phyloP scores from a whole-genome alignment of 257 asterid species.

The Echium plantagineum region DNA sequence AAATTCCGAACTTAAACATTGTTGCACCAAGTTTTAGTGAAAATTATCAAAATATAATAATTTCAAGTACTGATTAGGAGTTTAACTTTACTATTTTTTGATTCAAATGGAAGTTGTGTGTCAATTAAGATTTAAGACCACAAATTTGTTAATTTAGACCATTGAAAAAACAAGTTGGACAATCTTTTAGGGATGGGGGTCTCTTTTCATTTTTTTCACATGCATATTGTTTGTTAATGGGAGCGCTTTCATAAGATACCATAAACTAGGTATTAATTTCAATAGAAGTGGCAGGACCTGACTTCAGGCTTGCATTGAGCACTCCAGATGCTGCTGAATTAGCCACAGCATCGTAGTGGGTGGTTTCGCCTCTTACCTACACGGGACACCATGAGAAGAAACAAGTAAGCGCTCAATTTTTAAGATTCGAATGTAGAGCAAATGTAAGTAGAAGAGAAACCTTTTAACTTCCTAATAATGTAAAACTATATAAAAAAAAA shows the following conservation, averaged over 20 bases:
- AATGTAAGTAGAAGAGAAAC: not conserved
- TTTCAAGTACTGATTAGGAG: too few species aligned
- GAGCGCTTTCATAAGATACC: not conserved
- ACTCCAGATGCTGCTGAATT: slow-evolving; percentile 96
- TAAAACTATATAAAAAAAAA: too few species aligned
- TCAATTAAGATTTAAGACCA: too few species aligned
- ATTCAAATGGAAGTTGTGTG: too few species aligned
- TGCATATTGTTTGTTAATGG: not conserved
- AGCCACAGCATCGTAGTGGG: slow-evolving; percentile 94
- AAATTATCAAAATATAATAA: too few species aligned
- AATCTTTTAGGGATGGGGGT: too few species aligned
- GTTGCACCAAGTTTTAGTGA: too few species aligned
- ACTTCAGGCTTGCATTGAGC: slow-evolving; percentile 70
- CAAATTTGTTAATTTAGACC: too few species aligned
- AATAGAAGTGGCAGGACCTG: slow-evolving; percentile 30
- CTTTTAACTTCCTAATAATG: too few species aligned
- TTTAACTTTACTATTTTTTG: too few species aligned
- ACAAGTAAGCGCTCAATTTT: not conserved
- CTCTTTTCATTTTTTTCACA: not conserved
- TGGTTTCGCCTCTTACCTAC: slow-evolving; percentile 83
- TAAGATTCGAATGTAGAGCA: not conserved
- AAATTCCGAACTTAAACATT: too few species aligned
- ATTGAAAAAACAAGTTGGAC: too few species aligned
- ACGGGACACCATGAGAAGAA: slow-evolving; percentile 13
- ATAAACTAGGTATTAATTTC: not conserved